phyloP scores from a whole-genome alignment of 768 basidiomycete species.

The Filobasidium floriforme region DNA sequence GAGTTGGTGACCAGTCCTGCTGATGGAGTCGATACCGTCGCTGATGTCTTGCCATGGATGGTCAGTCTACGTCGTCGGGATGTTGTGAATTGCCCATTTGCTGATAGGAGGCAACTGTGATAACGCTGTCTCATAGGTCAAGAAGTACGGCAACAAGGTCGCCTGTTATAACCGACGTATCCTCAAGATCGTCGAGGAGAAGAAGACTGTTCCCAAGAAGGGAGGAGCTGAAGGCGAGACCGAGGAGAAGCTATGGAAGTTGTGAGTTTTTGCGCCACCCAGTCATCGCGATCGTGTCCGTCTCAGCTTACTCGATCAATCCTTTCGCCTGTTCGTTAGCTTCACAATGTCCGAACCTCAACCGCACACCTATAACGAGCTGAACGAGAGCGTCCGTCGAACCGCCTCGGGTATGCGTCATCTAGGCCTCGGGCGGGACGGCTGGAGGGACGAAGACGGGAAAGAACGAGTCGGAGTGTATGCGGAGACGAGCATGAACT shows the following conservation, averaged over 20 bases:
- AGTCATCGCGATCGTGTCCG: neutral
- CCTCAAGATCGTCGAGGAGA: constrained; percentile 42
- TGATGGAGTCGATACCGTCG: constrained; percentile 35
- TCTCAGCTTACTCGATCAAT: neutral
- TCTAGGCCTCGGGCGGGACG: constrained; percentile 27
- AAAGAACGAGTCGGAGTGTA: constrained; percentile 38
- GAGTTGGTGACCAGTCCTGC: constrained; percentile 35
- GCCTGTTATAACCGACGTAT: constrained; percentile 36
- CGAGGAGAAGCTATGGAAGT: constrained; percentile 44
- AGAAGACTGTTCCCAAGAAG: constrained; percentile 33
- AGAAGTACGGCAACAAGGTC: constrained; percentile 34
- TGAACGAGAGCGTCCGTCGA: constrained; percentile 24
- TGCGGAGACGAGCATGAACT: constrained; percentile 42
- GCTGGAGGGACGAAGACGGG: constrained; percentile 22
- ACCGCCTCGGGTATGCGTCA: constrained; percentile 33
- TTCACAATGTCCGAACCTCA: constrained; percentile 41
- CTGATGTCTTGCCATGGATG: constrained; percentile 34
- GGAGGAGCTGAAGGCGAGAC: constrained; percentile 33
- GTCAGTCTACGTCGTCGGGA: constrained; percentile 30
- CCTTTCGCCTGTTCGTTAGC: constrained; percentile 24
- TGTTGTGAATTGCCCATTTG: too few relatives aligned
- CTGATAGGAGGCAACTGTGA: too few relatives aligned
- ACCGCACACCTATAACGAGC: constrained; percentile 36
- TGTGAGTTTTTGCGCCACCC: constrained; percentile 29
- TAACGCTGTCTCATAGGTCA: constrained; percentile 23